Percentiles rank a stretch among this genome's conserved stretches.
Evolutionary conservation across 208 protist genomes (phyloP).

Genomic region (Kentomonas sorsogonicus): DNA sequence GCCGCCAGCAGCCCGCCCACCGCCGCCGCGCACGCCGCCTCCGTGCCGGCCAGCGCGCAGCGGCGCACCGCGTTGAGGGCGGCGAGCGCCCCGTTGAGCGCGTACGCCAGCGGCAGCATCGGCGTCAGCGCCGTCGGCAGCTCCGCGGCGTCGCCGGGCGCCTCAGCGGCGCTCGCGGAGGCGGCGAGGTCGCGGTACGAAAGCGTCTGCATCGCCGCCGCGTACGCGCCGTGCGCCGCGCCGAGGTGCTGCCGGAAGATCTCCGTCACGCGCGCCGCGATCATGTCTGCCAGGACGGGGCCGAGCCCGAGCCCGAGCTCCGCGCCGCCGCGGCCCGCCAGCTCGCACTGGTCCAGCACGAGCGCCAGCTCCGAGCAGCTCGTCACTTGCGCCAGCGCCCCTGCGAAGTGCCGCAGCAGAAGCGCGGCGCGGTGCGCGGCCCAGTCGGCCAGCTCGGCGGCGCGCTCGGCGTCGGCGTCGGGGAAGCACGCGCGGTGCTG

Average conservation of each 20-base stretch:
- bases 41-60: constrained; percentile 53
- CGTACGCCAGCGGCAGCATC: constrained; percentile 78
- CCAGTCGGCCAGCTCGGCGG: constrained; percentile 39
- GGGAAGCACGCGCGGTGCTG: constrained; percentile 74
- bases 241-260: constrained; percentile 63
- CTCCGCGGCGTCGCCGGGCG: constrained; percentile 5
- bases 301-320: constrained; percentile 54
- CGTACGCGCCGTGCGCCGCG: constrained; percentile 43
- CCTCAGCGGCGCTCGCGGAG: constrained; percentile 6
- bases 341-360: constrained; percentile 65
- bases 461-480: constrained; percentile 5
- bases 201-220: constrained; percentile 56
- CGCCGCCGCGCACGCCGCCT: constrained; percentile 34
- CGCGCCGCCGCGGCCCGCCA: constrained; percentile 24
- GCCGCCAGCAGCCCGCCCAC: constrained; percentile 39
- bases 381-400: constrained; percentile 36
- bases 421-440: constrained; percentile 37
- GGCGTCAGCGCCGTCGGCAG: constrained; percentile 39
- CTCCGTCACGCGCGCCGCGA: constrained; percentile 37
- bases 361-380: constrained; percentile 73
- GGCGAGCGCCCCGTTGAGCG: constrained; percentile 67
- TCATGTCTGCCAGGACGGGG: constrained; percentile 30
- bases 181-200: constrained; percentile 21
- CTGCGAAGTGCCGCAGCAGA: constrained; percentile 40
- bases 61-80: constrained; percentile 76